Evolutionary conservation across 176 grass and related monocot genomes (phyloP).

Genomic region (Leersia perrieri): DNA sequence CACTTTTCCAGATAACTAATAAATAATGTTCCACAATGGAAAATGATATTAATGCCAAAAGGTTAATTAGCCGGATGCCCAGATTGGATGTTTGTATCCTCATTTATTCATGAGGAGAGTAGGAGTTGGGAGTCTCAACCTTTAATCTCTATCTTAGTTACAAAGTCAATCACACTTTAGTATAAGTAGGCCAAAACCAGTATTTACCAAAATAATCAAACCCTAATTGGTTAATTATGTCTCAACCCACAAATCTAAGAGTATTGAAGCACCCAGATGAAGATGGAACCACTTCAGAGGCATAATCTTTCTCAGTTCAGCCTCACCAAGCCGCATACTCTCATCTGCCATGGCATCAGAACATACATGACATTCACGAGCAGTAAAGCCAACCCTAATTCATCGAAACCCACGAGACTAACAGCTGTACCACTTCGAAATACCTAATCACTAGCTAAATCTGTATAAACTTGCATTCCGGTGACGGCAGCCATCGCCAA

Average conservation of each 20-base stretch:
- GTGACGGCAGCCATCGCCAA: neutral
- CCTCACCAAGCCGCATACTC: neutral
- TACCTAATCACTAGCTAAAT: neutral
- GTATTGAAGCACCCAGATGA: neutral
- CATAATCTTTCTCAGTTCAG: neutral
- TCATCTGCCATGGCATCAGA: neutral
- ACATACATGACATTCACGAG: neutral
- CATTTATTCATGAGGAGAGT: neutral
- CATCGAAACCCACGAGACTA: neutral
- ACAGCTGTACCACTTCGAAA: neutral
- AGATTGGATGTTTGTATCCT: neutral
- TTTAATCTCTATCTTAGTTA: neutral
- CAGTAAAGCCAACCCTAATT: slow-evolving; percentile 36
- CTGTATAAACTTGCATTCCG: neutral
- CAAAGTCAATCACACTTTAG: neutral
- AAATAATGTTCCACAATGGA: neutral
- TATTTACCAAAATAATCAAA: neutral
- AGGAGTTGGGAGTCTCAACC: neutral
- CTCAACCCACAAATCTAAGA: neutral
- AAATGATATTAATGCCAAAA: neutral
- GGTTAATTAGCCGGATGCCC: neutral
- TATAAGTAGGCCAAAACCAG: neutral
- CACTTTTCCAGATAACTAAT: neutral
- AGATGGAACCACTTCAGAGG: neutral
- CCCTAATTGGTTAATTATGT: neutral